Evolutionary conservation across 2,329 filamentous ascomycete species (phyloP).

Genomic region (Exophiala spinifera): DNA sequence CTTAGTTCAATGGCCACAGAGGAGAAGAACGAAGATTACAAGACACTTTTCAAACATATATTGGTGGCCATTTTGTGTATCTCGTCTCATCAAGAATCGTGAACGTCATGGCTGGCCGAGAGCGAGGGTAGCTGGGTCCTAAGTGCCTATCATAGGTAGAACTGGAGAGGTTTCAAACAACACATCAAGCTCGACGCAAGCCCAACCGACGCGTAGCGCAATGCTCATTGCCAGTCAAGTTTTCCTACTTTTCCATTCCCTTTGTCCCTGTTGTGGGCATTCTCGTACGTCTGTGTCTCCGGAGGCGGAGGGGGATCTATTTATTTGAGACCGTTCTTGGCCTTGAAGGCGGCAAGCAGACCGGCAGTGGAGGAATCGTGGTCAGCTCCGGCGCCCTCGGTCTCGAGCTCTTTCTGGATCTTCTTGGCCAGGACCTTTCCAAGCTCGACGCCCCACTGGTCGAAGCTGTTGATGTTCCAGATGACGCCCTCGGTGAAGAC

Average conservation of each 20-base stretch:
- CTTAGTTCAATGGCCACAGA: no score
- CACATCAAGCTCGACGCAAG: no score
- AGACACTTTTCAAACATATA: background rate
- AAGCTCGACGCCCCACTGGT: constrained; percentile 99
- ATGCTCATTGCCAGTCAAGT: background rate
- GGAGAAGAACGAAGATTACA: background rate
- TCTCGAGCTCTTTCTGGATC: constrained; percentile 79
- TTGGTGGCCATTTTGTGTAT: background rate
- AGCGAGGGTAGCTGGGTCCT: no score
- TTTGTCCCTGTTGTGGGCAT: background rate
- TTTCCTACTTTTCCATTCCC: background rate
- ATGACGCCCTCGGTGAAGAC: constrained; percentile 96
- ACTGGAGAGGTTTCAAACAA: no score
- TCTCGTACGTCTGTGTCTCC: background rate
- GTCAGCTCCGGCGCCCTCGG: constrained; percentile 61
- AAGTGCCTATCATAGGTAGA: no score
- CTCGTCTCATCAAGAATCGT: background rate
- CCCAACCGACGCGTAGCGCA: no score
- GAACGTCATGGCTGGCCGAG: background rate
- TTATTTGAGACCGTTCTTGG: constrained; percentile 52
- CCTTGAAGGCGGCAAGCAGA: constrained; percentile 90
- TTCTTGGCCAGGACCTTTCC: constrained; percentile 96
- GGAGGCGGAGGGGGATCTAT: no score
- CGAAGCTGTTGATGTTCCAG: constrained; percentile 99
- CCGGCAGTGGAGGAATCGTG: constrained; percentile 89